These are phyloP conservation scores for Blastobotrys elegans DNA, from an alignment of 1,139 yeast species.

Conservation along the genomic window DNA sequence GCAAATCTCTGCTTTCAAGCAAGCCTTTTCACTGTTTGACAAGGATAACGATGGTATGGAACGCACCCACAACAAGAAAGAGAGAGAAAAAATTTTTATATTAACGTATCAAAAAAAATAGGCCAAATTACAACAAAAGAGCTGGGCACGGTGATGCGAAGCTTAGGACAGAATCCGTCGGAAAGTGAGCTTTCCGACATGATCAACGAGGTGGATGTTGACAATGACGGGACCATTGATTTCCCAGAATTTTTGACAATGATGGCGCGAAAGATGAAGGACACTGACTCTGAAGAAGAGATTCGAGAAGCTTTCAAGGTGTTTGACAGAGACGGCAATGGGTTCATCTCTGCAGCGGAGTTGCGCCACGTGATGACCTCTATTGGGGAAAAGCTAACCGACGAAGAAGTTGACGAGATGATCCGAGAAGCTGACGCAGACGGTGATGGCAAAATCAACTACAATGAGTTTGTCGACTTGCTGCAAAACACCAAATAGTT, in stretches of 20 bases:
- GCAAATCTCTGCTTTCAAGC: slow-evolving; percentile 95
- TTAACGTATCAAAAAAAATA: slow-evolving; percentile 24
- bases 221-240: slow-evolving; percentile 92
- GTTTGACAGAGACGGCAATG: slow-evolving; percentile 91
- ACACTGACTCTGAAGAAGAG: slow-evolving; percentile 95
- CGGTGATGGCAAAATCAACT: slow-evolving; percentile 94
- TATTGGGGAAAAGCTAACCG: slow-evolving; percentile 92
- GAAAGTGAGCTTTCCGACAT: slow-evolving; percentile 93
- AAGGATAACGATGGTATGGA: slow-evolving; percentile 96
- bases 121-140: slow-evolving; percentile 86
- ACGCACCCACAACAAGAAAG: slow-evolving; percentile 38
- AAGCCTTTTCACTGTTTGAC: slow-evolving; percentile 94
- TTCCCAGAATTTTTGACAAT: slow-evolving; percentile 68
- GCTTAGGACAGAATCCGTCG: slow-evolving; percentile 93
- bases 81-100: not conserved
- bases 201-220: slow-evolving; percentile 94
- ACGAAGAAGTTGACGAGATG: slow-evolving; percentile 96
- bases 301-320: slow-evolving; percentile 97
- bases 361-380: slow-evolving; percentile 94
- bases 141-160: slow-evolving; percentile 97
- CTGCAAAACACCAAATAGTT: slow-evolving; percentile 36
- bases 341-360: slow-evolving; percentile 93
- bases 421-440: slow-evolving; percentile 92
- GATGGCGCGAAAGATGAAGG: slow-evolving; percentile 96
- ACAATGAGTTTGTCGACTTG: slow-evolving; percentile 86